phyloP scores from a whole-genome alignment of 192 early-diverging fungal species.

The Hyaloraphidium curvatum region DNA sequence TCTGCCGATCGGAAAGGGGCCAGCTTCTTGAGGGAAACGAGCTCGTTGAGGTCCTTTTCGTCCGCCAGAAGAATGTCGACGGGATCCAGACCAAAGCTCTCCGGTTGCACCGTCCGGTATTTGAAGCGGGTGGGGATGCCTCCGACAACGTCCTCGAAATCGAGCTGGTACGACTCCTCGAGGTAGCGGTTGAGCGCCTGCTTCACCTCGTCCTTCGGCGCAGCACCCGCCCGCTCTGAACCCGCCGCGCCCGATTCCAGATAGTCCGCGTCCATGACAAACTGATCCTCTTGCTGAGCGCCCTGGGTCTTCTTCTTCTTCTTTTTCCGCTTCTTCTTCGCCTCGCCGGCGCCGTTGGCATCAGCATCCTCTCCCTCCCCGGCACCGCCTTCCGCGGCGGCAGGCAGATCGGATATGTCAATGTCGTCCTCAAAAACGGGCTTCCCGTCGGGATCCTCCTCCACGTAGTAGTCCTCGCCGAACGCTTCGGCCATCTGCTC shows the following conservation, averaged over 20 bases:
- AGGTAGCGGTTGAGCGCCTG: slow-evolving; percentile 38
- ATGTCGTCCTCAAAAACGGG: slow-evolving; percentile 7
- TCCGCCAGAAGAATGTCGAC: slow-evolving; percentile 82
- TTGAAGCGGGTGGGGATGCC: slow-evolving; percentile 78
- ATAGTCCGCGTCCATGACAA: slow-evolving; percentile 86
- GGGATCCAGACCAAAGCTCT: slow-evolving; percentile 55
- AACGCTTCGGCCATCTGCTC: slow-evolving; percentile 47
- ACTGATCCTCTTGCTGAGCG: slow-evolving; percentile 37
- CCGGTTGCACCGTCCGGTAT: slow-evolving; percentile 64
- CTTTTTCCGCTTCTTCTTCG: slow-evolving; percentile 13
- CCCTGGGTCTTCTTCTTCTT: slow-evolving; percentile 12
- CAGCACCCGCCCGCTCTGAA: background rate
- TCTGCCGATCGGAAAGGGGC: slow-evolving; percentile 49
- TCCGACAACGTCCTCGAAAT: slow-evolving; percentile 80
- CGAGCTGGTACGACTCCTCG: slow-evolving; percentile 79
- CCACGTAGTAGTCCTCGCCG: slow-evolving; percentile 2
- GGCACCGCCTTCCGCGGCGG: slow-evolving; percentile 10
- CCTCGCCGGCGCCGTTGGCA: slow-evolving; percentile 14
- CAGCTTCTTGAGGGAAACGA: slow-evolving; percentile 65
- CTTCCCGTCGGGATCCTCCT: slow-evolving; percentile 4
- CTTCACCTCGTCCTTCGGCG: background rate
- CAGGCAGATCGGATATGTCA: slow-evolving; percentile 4
- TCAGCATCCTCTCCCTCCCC: slow-evolving; percentile 22
- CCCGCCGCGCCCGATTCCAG: slow-evolving; percentile 8
- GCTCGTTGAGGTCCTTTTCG: slow-evolving; percentile 67